phyloP scores from a whole-genome alignment of 768 basidiomycete genomes.

The Steccherinum ochraceum region DNA sequence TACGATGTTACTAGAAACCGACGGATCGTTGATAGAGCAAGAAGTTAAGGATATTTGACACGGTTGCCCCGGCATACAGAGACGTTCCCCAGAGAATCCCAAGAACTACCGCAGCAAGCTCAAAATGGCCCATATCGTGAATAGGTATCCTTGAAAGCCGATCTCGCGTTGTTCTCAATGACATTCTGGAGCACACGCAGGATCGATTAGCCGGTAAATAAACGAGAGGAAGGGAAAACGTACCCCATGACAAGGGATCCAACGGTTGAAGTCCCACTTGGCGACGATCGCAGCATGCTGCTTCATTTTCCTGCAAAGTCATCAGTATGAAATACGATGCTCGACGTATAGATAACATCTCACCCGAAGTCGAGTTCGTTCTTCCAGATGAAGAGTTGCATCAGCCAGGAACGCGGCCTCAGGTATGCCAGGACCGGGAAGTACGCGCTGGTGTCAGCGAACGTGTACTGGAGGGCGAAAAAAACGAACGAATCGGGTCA shows the following conservation, averaged over 20 bases:
- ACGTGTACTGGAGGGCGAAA: constrained; percentile 4
- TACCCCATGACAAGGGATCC: constrained; percentile 60
- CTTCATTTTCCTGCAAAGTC: constrained; percentile 36
- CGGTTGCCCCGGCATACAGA: too few relatives aligned
- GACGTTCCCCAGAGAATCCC: too few relatives aligned
- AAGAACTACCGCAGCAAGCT: too few relatives aligned
- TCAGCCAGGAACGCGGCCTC: constrained; percentile 6
- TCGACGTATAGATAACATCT: neutral
- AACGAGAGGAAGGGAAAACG: constrained; percentile 8
- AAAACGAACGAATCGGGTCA: neutral
- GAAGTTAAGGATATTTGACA: too few relatives aligned
- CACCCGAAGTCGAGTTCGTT: constrained; percentile 12
- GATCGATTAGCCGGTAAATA: neutral
- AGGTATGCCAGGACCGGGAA: constrained; percentile 6
- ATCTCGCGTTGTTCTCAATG: constrained; percentile 41
- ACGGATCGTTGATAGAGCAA: too few relatives aligned
- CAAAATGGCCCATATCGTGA: constrained; percentile 16
- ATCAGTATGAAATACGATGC: neutral
- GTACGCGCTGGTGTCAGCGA: constrained; percentile 3
- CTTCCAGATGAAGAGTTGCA: constrained; percentile 13
- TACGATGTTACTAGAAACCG: too few relatives aligned
- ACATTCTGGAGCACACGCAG: constrained; percentile 29
- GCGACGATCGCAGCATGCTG: constrained; percentile 54
- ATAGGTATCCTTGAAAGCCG: constrained; percentile 31
- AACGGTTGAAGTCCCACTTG: constrained; percentile 61